These are phyloP conservation scores for Phytomonas francai DNA, from an alignment of 208 protist species.

Conservation along the genomic window DNA sequence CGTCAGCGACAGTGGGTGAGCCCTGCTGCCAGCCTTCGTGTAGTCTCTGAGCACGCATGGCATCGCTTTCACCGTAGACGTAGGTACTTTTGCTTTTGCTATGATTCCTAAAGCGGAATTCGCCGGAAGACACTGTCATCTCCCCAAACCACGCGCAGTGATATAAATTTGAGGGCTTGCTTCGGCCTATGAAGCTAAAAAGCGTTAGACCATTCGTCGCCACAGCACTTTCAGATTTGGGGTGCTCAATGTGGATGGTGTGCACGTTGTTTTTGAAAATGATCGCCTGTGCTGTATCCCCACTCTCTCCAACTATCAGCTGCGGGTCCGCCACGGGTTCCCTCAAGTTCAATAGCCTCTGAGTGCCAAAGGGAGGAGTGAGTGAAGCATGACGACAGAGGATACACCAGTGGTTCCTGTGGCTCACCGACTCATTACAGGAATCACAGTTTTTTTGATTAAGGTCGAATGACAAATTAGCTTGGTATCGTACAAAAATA, in stretches of 20 bases:
- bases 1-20: neutral
- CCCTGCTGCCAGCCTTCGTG: neutral
- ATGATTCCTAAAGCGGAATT: neutral
- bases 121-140: neutral
- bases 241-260: neutral
- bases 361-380: neutral
- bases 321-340: neutral
- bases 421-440: neutral
- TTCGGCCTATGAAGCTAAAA: neutral
- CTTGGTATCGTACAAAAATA: conserved; percentile 66
- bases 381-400: neutral
- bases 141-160: neutral
- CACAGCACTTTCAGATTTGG: neutral
- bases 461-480: conserved; percentile 2
- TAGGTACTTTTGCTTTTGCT: neutral
- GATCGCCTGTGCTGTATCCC: neutral
- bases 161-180: neutral
- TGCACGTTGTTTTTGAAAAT: neutral
- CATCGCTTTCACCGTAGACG: neutral
- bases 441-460: neutral
- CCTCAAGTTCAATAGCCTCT: neutral
- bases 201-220: neutral
- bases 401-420: neutral
- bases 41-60: neutral
- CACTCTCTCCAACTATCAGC: neutral